A percentile compares a stretch with the other conserved stretches of the same genome.
Conservation (phyloP, 495 filamentous ascomycete genomes). For the Penicillium taxi region DNA sequence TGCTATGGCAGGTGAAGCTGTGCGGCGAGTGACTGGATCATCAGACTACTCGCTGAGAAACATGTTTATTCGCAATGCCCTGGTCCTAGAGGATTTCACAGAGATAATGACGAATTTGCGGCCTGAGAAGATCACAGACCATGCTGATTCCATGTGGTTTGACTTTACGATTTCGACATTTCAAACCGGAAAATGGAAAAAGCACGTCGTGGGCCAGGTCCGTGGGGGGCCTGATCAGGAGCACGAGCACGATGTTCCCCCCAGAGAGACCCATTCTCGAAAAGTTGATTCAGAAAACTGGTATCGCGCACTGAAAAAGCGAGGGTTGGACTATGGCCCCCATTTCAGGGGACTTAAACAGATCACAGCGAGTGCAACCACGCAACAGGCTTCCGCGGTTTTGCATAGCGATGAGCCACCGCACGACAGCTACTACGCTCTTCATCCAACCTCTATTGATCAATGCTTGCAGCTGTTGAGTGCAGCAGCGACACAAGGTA, state of each 20-base stretch:
- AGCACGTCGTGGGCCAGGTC: constrained; percentile 1
- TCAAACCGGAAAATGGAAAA: background rate
- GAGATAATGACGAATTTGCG: constrained; percentile 1
- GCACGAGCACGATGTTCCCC: background rate
- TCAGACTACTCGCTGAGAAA: background rate
- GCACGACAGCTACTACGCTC: background rate
- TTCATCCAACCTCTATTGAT: constrained; percentile 6
- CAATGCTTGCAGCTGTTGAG: constrained; percentile 5
- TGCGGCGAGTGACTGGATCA: constrained; percentile 17
- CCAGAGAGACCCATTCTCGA: background rate
- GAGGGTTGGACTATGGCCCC: constrained; percentile 3
- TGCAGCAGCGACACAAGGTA: constrained; percentile 1
- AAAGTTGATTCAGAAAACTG: constrained; percentile 1
- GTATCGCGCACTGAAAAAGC: constrained; percentile 1
- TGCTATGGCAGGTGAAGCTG: constrained; percentile 41
- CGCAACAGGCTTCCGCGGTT: background rate
- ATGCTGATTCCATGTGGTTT: background rate
- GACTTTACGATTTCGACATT: constrained; percentile 1
- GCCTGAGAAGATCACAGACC: background rate
- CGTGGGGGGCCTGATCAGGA: background rate
- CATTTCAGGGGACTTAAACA: constrained; percentile 1
- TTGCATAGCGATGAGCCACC: background rate
- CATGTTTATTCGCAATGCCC: background rate
- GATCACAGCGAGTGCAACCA: constrained; percentile 2
- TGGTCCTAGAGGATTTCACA: background rate